phyloP scores from a whole-genome alignment of 78 protist species.

The Monocercomonoides exilis region DNA sequence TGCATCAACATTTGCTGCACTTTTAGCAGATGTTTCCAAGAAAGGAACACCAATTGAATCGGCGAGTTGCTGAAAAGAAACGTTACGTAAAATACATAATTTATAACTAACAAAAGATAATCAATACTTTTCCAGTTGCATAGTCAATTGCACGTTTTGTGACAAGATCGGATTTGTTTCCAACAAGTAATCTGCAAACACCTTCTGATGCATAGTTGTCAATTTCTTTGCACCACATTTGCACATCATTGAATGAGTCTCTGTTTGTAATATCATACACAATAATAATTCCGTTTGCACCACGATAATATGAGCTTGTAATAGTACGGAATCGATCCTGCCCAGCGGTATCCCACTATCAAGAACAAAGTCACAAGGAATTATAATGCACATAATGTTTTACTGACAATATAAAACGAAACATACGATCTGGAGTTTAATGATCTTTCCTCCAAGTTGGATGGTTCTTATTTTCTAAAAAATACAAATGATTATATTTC shows the following conservation, averaged over 20 bases:
- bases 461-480: neutral
- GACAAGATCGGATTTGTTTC: slow-evolving; percentile 93
- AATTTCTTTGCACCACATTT: slow-evolving; percentile 79
- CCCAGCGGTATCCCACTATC: slow-evolving; percentile 63
- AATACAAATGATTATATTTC: neutral
- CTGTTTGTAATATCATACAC: slow-evolving; percentile 85
- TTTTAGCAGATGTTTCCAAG: slow-evolving; percentile 94
- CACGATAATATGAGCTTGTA: slow-evolving; percentile 60
- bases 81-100: slow-evolving; percentile 52
- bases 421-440: slow-evolving; percentile 9
- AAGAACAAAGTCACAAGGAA: neutral
- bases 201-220: slow-evolving; percentile 87
- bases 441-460: neutral
- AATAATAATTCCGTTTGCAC: slow-evolving; percentile 75
- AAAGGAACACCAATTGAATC: slow-evolving; percentile 79
- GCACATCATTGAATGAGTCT: slow-evolving; percentile 92
- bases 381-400: neutral
- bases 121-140: slow-evolving; percentile 48
- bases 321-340: slow-evolving; percentile 65
- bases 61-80: slow-evolving; percentile 58
- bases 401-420: neutral
- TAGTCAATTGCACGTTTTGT: slow-evolving; percentile 71
- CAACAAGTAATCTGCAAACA: slow-evolving; percentile 95
- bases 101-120: neutral
- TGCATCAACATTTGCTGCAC: slow-evolving; percentile 90